A percentile compares a stretch with the other conserved stretches of the same genome.
Conservation (phyloP, 2,329 filamentous ascomycete genomes). For the Pestalotiopsis sp. region DNA sequence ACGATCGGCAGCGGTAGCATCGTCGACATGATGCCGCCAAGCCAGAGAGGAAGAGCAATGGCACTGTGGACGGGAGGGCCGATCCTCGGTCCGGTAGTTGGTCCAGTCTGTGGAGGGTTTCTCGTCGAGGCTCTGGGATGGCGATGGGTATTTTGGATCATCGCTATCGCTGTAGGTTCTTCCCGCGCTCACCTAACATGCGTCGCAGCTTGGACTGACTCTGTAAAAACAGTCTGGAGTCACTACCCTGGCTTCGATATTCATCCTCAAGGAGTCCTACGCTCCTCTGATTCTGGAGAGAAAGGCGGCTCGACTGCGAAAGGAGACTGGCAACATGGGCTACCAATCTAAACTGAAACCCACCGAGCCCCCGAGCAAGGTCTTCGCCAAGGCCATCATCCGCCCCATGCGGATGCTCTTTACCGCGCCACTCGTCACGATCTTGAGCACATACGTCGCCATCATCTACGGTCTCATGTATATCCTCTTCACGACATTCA, state of each 20-base stretch:
- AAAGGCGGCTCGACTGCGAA: conserved; percentile 38
- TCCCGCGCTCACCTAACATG: too few relatives aligned
- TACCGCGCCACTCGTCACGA: conserved; percentile 32
- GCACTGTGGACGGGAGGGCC: conserved; percentile 34
- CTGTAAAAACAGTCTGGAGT: conserved; percentile 21
- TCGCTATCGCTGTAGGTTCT: conserved; percentile 27
- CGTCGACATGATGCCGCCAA: conserved; percentile 61
- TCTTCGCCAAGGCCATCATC: conserved; percentile 35
- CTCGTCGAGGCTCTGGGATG: conserved; percentile 35
- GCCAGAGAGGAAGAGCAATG: conserved; percentile 49
- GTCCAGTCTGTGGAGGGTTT: conserved; percentile 36
- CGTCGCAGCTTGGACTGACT: background rate
- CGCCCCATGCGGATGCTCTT: conserved; percentile 41
- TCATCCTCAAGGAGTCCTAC: conserved; percentile 41
- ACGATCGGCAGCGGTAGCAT: conserved; percentile 69
- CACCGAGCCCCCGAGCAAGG: conserved; percentile 27
- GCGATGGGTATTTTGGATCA: conserved; percentile 40
- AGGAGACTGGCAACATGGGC: conserved; percentile 39
- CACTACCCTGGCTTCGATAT: conserved; percentile 27
- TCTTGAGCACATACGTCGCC: conserved; percentile 32
- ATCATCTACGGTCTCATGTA: conserved; percentile 38
- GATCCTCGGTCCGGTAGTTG: conserved; percentile 35
- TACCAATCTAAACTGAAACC: conserved; percentile 46
- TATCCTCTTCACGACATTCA: conserved; percentile 43
- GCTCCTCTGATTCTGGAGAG: conserved; percentile 35